Evolutionary conservation across 345 rosid genomes (phyloP).

Genomic region (Linum lewisii): DNA sequence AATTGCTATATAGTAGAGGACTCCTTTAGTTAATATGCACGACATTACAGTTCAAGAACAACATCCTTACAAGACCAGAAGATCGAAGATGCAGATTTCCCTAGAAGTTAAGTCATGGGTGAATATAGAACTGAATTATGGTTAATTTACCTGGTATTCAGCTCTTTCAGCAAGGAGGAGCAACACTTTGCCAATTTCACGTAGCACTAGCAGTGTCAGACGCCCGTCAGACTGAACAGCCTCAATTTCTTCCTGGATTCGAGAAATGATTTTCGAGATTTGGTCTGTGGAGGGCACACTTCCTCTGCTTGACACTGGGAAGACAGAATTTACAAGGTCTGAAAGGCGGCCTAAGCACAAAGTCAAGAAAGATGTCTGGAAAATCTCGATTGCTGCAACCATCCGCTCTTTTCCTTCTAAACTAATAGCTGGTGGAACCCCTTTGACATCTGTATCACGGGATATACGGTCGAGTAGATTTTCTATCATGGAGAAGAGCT

Average conservation of each 20-base stretch:
- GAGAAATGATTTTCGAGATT: slow-evolving; percentile 66
- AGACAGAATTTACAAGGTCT: slow-evolving; percentile 77
- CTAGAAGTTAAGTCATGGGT: too few species aligned
- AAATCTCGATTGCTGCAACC: slow-evolving; percentile 66
- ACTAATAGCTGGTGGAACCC: slow-evolving; percentile 77
- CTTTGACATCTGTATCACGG: slow-evolving; percentile 74
- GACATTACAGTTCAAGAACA: background rate
- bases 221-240: slow-evolving; percentile 84
- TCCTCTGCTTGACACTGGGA: slow-evolving; percentile 92
- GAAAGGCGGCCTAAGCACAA: slow-evolving; percentile 71
- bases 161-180: slow-evolving; percentile 72
- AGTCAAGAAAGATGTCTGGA: slow-evolving; percentile 86
- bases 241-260: slow-evolving; percentile 87
- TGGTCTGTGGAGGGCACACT: slow-evolving; percentile 87
- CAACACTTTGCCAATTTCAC: slow-evolving; percentile 77
- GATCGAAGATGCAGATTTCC: too few species aligned
- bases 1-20: too few species aligned
- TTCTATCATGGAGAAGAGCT: slow-evolving; percentile 72
- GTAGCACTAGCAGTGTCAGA: slow-evolving; percentile 85
- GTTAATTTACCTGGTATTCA: slow-evolving; percentile 78
- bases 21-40: background rate
- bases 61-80: too few species aligned
- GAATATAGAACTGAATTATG: too few species aligned
- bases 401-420: slow-evolving; percentile 67
- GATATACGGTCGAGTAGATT: slow-evolving; percentile 85